These are phyloP conservation scores for Fomitopsis schrenkii DNA, from an alignment of 1,284 basidiomycete genomes.

Conservation along the genomic window DNA sequence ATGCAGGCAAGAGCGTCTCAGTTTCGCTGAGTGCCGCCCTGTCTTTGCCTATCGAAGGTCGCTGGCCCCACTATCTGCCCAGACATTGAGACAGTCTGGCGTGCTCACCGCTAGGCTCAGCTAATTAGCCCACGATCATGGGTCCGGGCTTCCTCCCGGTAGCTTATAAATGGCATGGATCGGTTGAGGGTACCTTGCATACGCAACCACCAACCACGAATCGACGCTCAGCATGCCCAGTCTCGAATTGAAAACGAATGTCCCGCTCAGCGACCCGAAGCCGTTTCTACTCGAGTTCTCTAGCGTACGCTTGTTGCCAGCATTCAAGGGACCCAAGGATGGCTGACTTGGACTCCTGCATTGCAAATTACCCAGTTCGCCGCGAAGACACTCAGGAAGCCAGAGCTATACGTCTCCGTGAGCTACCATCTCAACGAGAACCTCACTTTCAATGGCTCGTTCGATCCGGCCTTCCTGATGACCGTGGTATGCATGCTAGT, in stretches of 20 bases:
- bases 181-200: too few relatives aligned
- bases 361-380: conserved; percentile 27
- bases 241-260: conserved; percentile 56
- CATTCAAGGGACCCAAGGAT: neutral
- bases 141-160: neutral
- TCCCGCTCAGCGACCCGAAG: conserved; percentile 48
- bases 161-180: neutral
- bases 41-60: too few relatives aligned
- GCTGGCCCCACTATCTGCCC: too few relatives aligned
- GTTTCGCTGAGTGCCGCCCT: too few relatives aligned
- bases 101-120: neutral
- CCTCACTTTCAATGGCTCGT: conserved; percentile 53
- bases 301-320: conserved; percentile 35
- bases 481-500: conserved; percentile 38
- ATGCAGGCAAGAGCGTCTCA: too few relatives aligned
- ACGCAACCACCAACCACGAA: neutral
- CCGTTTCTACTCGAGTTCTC: conserved; percentile 58
- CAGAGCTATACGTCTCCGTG: conserved; percentile 47
- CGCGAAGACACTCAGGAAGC: conserved; percentile 49
- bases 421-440: conserved; percentile 52
- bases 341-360: neutral
- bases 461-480: conserved; percentile 60
- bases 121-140: neutral
- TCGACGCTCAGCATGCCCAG: conserved; percentile 40
- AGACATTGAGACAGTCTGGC: too few relatives aligned